phyloP scores from a whole-genome alignment of 768 basidiomycete genomes.

The Gloeophyllum trabeum region DNA sequence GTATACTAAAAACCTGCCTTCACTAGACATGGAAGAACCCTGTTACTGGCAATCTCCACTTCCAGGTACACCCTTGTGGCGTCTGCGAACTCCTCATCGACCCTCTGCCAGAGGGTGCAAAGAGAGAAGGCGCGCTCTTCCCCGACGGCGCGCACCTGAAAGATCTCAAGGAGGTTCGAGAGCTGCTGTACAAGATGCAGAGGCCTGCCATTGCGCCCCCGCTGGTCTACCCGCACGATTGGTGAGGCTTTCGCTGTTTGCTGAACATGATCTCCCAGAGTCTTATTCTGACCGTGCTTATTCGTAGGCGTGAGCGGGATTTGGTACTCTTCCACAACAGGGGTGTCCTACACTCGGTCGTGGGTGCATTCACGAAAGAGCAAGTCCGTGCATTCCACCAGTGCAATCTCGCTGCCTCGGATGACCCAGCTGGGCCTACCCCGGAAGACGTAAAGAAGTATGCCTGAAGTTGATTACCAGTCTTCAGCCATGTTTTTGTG shows the following conservation, averaged over 20 bases:
- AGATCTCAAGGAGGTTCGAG: conserved; percentile 62
- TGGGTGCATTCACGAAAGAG: conserved; percentile 58
- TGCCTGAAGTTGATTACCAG: conserved; percentile 22
- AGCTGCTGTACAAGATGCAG: conserved; percentile 76
- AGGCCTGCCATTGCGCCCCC: conserved; percentile 81
- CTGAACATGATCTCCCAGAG: too few relatives aligned
- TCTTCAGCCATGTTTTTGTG: too few relatives aligned
- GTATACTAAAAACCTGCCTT: neutral
- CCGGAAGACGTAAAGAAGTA: conserved; percentile 56
- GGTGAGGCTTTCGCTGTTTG: conserved; percentile 28
- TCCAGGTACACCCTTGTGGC: conserved; percentile 86
- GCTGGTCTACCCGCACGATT: conserved; percentile 85
- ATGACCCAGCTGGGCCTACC: conserved; percentile 56
- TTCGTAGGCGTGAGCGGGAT: conserved; percentile 43
- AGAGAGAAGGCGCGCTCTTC: conserved; percentile 55
- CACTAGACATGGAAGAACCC: conserved; percentile 96
- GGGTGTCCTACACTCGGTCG: conserved; percentile 70
- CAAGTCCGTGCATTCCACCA: conserved; percentile 73
- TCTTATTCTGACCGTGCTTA: too few relatives aligned
- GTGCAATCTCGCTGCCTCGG: conserved; percentile 79
- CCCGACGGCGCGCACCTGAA: conserved; percentile 75
- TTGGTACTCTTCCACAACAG: conserved; percentile 83
- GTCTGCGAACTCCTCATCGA: conserved; percentile 54
- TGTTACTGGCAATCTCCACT: conserved; percentile 68
- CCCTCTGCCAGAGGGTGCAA: conserved; percentile 55